Conservation (phyloP, 1,284 basidiomycete species). For the Heterobasidion annosum region DNA sequence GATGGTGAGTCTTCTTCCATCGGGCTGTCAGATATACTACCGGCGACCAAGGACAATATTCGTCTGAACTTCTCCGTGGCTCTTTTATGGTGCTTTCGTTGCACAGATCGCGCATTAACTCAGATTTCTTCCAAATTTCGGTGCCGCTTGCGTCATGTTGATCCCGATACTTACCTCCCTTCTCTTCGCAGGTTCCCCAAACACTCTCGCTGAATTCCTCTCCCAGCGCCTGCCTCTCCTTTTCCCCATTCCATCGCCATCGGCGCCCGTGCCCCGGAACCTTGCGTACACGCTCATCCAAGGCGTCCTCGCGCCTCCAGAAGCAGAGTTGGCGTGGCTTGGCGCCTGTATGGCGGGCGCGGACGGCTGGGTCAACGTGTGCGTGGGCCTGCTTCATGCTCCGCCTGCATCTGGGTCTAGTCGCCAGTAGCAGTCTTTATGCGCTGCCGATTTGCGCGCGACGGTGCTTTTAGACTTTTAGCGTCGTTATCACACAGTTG, state of each 20-base stretch:
- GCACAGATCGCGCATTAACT: too few relatives aligned
- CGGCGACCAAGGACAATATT: too few relatives aligned
- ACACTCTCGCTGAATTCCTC: conserved; percentile 54
- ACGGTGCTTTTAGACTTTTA: too few relatives aligned
- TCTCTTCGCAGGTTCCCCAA: conserved; percentile 36
- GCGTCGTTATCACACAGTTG: too few relatives aligned
- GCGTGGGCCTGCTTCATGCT: conserved; percentile 42
- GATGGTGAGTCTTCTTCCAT: conserved; percentile 36
- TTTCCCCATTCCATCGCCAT: conserved; percentile 35
- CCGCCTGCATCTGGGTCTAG: too few relatives aligned
- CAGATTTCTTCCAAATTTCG: too few relatives aligned
- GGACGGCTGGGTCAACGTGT: conserved; percentile 92
- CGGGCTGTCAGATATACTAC: too few relatives aligned
- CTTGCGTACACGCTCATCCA: conserved; percentile 73
- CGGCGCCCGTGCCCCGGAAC: conserved; percentile 25
- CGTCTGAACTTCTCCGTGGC: too few relatives aligned
- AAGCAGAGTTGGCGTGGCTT: conserved; percentile 89
- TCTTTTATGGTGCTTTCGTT: too few relatives aligned
- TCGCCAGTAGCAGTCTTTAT: too few relatives aligned
- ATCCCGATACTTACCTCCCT: conserved; percentile 2
- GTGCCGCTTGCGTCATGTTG: not conserved
- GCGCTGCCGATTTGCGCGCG: too few relatives aligned
- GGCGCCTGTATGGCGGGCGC: conserved; percentile 85
- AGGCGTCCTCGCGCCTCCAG: conserved; percentile 79
- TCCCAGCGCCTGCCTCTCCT: conserved; percentile 56